Evolutionary conservation across 2,329 filamentous ascomycete genomes (phyloP).

Genomic region (Chalaropsis thielavioides): DNA sequence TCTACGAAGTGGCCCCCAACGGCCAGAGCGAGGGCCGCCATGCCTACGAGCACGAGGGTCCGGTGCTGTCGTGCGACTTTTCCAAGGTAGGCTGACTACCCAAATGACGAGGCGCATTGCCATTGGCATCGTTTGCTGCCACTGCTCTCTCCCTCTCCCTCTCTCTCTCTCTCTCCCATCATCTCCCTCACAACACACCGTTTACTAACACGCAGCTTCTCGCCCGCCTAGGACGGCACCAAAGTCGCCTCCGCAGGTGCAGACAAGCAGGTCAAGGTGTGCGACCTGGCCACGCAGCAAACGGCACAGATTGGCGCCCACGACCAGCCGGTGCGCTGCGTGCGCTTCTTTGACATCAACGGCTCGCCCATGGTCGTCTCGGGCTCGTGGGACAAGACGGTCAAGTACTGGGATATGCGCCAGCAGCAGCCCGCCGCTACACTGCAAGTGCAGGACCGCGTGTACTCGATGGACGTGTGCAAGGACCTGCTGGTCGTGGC

Average conservation of each 20-base stretch:
- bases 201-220: not conserved
- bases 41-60: constrained; percentile 70
- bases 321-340: constrained; percentile 65
- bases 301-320: constrained; percentile 67
- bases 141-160: too few relatives aligned
- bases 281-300: constrained; percentile 59
- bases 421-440: constrained; percentile 49
- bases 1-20: constrained; percentile 74
- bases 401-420: constrained; percentile 80
- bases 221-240: constrained; percentile 56
- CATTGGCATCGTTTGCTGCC: too few relatives aligned
- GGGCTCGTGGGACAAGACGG: constrained; percentile 79
- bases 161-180: too few relatives aligned
- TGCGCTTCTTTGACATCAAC: constrained; percentile 60
- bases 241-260: constrained; percentile 79
- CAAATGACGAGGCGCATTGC: too few relatives aligned
- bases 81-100: constrained; percentile 58
- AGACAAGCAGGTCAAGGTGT: constrained; percentile 78
- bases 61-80: constrained; percentile 75
- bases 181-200: not conserved
- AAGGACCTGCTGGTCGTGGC: constrained; percentile 80
- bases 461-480: constrained; percentile 85
- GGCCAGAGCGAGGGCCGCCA: constrained; percentile 76
- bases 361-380: constrained; percentile 74
- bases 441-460: constrained; percentile 56